Conservation (phyloP, 2,329 filamentous ascomycete species). For the Elsinoe fawcettii region DNA sequence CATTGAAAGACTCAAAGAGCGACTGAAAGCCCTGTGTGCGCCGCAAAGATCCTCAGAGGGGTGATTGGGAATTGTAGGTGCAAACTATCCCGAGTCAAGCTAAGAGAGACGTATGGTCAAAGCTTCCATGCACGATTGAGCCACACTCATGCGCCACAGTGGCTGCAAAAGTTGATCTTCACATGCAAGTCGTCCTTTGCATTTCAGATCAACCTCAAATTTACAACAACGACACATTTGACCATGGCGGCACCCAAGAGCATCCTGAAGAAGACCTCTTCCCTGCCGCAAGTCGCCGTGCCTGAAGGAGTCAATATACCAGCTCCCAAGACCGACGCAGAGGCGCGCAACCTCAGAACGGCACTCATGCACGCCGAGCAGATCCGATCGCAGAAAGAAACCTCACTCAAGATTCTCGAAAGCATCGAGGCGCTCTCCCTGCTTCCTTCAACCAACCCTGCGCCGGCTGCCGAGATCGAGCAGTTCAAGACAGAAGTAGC, state of each 20-base stretch:
- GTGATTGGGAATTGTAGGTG: too few relatives aligned
- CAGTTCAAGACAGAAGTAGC: slow-evolving; percentile 60
- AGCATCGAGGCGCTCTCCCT: slow-evolving; percentile 61
- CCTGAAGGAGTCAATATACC: slow-evolving; percentile 9
- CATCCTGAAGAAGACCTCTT: slow-evolving; percentile 37
- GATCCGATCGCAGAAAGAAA: slow-evolving; percentile 73
- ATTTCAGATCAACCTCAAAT: background rate
- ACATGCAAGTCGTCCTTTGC: background rate
- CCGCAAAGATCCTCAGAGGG: too few relatives aligned
- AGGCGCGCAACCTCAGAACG: slow-evolving; percentile 47
- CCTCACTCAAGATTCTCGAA: slow-evolving; percentile 65
- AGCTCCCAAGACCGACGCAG: slow-evolving; percentile 24
- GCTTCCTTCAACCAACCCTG: slow-evolving; percentile 43
- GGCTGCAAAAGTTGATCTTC: background rate
- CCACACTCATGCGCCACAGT: background rate
- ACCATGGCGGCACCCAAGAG: slow-evolving; percentile 32
- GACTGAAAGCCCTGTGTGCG: too few relatives aligned
- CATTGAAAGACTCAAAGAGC: background rate
- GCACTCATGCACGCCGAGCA: slow-evolving; percentile 76
- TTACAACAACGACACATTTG: background rate
- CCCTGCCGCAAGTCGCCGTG: slow-evolving; percentile 15
- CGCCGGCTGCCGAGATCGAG: slow-evolving; percentile 41
- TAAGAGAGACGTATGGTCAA: background rate
- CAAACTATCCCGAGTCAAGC: background rate
- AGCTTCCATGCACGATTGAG: background rate